Evolutionary conservation across 352 stramenopile genomes (phyloP).

Genomic region (Phytophthora sp.): DNA sequence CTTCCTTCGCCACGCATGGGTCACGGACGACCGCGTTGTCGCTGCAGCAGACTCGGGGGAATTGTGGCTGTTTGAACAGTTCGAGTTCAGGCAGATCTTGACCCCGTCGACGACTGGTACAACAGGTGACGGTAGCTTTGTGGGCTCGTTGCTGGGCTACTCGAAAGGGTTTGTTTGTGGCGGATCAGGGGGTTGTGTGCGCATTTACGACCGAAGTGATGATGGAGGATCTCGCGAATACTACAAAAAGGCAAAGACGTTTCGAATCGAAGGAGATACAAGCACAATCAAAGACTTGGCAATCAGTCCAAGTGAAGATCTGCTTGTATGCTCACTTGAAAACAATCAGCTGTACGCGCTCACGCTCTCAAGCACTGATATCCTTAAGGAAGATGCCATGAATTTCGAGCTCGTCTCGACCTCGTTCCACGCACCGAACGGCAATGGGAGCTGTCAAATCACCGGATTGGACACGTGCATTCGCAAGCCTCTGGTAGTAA

Average conservation of each 20-base stretch:
- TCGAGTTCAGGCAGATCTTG: slow-evolving; percentile 90
- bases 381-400: slow-evolving; percentile 94
- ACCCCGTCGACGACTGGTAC: slow-evolving; percentile 49
- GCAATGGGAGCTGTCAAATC: slow-evolving; percentile 70
- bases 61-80: slow-evolving; percentile 93
- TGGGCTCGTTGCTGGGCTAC: slow-evolving; percentile 88
- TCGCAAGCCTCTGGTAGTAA: slow-evolving; percentile 92
- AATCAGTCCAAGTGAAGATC: slow-evolving; percentile 91
- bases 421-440: slow-evolving; percentile 85
- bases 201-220: slow-evolving; percentile 88
- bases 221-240: slow-evolving; percentile 77
- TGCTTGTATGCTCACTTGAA: slow-evolving; percentile 87
- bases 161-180: slow-evolving; percentile 91
- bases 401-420: slow-evolving; percentile 93
- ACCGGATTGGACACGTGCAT: slow-evolving; percentile 94
- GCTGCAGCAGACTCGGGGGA: slow-evolving; percentile 89
- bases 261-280: slow-evolving; percentile 84
- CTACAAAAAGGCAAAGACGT: slow-evolving; percentile 92
- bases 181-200: slow-evolving; percentile 73
- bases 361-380: slow-evolving; percentile 90
- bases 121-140: slow-evolving; percentile 78
- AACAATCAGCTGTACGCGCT: slow-evolving; percentile 93
- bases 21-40: slow-evolving; percentile 91
- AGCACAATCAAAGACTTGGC: slow-evolving; percentile 85
- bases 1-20: slow-evolving; percentile 92